These are phyloP conservation scores for Casuarina equisetifolia DNA, from an alignment of 306 rosid genomes.

Conservation along the genomic window DNA sequence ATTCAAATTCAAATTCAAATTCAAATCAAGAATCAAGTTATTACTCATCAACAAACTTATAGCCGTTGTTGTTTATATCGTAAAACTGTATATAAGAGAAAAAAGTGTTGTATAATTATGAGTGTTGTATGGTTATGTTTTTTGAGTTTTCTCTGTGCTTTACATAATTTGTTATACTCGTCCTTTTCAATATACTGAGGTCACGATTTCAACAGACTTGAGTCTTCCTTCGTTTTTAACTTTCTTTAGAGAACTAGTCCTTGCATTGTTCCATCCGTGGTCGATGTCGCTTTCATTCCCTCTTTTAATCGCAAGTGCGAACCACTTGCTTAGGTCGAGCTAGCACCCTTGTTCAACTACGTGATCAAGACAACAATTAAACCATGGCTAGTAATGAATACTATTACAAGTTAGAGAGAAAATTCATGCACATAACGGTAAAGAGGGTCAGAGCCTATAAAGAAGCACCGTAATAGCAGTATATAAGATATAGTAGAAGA, in stretches of 20 bases:
- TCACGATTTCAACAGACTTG: too few species aligned
- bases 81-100: too few species aligned
- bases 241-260: neutral
- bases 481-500: neutral
- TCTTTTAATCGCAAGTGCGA: constrained; percentile 42
- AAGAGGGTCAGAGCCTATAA: neutral
- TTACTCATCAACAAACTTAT: too few species aligned
- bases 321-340: constrained; percentile 43
- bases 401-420: constrained; percentile 4
- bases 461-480: neutral
- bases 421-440: constrained; percentile 4
- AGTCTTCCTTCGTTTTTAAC: too few species aligned
- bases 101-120: too few species aligned
- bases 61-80: too few species aligned
- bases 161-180: too few species aligned
- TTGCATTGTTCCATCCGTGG: constrained; percentile 25
- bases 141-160: too few species aligned
- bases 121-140: too few species aligned
- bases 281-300: constrained; percentile 39
- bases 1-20: too few species aligned
- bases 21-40: too few species aligned
- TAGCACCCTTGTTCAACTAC: constrained; percentile 69
- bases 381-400: constrained; percentile 24
- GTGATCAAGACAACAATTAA: constrained; percentile 35
- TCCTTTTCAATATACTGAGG: too few species aligned